Evolutionary conservation across 345 rosid species (phyloP).

Genomic region (Theobroma cacao): DNA sequence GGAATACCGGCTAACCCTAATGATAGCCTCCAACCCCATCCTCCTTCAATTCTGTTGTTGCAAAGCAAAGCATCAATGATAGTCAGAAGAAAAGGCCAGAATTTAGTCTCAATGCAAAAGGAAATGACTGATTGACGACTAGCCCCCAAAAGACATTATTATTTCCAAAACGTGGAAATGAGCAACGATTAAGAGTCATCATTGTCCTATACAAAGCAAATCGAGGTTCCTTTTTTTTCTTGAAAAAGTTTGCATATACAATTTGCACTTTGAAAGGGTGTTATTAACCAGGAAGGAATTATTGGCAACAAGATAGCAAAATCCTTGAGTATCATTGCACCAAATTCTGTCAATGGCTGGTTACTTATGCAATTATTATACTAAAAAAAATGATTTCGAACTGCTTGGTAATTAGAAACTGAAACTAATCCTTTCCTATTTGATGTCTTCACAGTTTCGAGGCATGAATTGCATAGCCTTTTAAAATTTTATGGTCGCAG

Average conservation of each 20-base stretch:
- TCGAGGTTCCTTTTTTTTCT: background rate
- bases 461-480: background rate
- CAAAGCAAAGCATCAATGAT: background rate
- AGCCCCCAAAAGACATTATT: background rate
- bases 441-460: background rate
- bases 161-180: background rate
- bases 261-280: background rate
- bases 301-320: background rate
- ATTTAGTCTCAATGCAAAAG: background rate
- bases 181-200: background rate
- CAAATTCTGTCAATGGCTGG: background rate
- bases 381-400: background rate
- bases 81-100: background rate
- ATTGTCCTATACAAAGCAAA: background rate
- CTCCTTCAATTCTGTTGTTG: slow-evolving; percentile 57
- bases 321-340: background rate
- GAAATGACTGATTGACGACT: background rate
- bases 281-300: background rate
- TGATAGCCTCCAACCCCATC: slow-evolving; percentile 97
- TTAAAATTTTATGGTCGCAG: background rate
- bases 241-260: background rate
- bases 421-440: background rate
- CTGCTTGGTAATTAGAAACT: background rate
- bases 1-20: slow-evolving; percentile 89
- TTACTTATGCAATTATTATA: too few relatives aligned